A percentile compares a stretch with the other conserved stretches of the same genome.
Evolutionary conservation across 345 rosid genomes (phyloP).

Genomic region (Erucastrum elatum): DNA sequence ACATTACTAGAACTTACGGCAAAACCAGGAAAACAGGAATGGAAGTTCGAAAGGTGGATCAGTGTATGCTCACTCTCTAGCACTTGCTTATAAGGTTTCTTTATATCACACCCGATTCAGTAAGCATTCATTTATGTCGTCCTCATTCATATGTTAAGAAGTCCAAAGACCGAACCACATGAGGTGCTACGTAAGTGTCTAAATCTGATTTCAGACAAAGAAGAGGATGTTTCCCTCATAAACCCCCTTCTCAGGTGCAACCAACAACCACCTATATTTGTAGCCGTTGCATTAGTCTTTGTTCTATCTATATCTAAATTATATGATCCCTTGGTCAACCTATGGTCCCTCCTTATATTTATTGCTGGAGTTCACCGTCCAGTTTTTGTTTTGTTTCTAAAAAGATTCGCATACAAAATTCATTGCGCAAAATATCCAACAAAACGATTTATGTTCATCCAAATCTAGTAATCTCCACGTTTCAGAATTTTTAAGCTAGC

Average conservation of each 20-base stretch:
- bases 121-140: neutral
- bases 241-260: slow-evolving; percentile 40
- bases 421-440: slow-evolving; percentile 20
- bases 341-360: slow-evolving; percentile 30
- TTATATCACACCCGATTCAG: neutral
- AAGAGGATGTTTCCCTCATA: slow-evolving; percentile 25
- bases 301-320: slow-evolving; percentile 5
- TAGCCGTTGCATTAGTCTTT: slow-evolving; percentile 27
- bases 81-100: neutral
- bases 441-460: neutral
- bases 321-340: slow-evolving; percentile 30
- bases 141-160: neutral
- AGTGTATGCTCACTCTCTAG: neutral
- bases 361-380: slow-evolving; percentile 36
- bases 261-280: slow-evolving; percentile 37
- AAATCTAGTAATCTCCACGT: slow-evolving; percentile 19
- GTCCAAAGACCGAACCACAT: slow-evolving; percentile 35
- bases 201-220: slow-evolving; percentile 21
- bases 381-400: neutral
- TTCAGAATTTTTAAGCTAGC: neutral
- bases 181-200: slow-evolving; percentile 32
- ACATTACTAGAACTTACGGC: no score
- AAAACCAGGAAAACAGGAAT: neutral
- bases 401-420: neutral
- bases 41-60: neutral